Evolutionary conservation across 331 rosid genomes (phyloP).

Genomic region (Quercus lobata): DNA sequence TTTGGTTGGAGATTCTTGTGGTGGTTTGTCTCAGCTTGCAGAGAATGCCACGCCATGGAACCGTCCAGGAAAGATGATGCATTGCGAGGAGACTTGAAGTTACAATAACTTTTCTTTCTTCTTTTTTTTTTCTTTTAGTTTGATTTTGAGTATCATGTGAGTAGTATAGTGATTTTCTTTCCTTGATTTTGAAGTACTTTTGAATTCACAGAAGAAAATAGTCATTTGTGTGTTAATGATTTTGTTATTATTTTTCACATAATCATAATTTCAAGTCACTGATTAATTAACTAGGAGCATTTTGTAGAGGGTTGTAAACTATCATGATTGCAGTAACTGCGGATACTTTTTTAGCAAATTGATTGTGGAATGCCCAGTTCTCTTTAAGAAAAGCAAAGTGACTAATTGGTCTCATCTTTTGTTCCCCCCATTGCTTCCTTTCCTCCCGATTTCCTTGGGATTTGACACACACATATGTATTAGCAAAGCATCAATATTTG

Average conservation of each 20-base stretch:
- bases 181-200: neutral
- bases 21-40: conserved; percentile 76
- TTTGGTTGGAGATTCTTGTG: conserved; percentile 49
- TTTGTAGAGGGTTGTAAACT: neutral
- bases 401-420: neutral
- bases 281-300: neutral
- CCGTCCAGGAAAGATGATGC: conserved; percentile 40
- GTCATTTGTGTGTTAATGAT: neutral
- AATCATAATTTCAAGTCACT: neutral
- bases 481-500: neutral
- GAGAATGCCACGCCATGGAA: conserved; percentile 82
- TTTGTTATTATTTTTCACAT: neutral
- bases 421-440: too few species aligned
- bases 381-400: neutral
- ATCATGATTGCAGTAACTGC: neutral
- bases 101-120: too few species aligned
- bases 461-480: neutral
- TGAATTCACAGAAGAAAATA: neutral
- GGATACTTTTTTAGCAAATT: neutral
- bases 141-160: neutral
- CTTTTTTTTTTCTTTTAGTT: neutral
- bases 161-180: conserved; percentile 8
- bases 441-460: neutral
- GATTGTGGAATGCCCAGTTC: neutral
- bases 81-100: conserved; percentile 26